Conservation (phyloP, 2,329 filamentous ascomycete genomes). For the Metarhizium rileyi region DNA sequence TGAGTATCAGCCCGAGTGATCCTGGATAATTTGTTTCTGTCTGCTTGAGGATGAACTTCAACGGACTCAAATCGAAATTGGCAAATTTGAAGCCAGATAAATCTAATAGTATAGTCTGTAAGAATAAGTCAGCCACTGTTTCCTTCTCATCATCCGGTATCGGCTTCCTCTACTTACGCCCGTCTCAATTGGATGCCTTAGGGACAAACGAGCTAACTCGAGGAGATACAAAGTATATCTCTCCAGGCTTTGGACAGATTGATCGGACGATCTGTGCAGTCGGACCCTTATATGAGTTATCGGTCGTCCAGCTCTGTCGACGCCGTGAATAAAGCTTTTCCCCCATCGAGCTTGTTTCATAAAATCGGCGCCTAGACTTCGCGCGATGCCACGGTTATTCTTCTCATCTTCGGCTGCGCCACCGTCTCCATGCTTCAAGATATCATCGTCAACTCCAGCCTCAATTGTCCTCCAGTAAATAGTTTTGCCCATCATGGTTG, state of each 20-base stretch:
- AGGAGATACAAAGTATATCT: slow-evolving; percentile 81
- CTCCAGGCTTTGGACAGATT: slow-evolving; percentile 66
- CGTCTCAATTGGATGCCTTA: slow-evolving; percentile 69
- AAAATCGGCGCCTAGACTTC: slow-evolving; percentile 63
- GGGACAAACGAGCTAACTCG: slow-evolving; percentile 73
- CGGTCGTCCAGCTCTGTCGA: slow-evolving; percentile 68
- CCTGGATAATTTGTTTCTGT: slow-evolving; percentile 94
- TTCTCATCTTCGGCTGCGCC: slow-evolving; percentile 49
- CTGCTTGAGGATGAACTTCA: slow-evolving; percentile 95
- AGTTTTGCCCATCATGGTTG: slow-evolving; percentile 82
- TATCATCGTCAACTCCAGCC: slow-evolving; percentile 74
- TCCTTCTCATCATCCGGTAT: neutral
- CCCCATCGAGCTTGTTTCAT: slow-evolving; percentile 72
- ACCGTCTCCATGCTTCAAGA: slow-evolving; percentile 63
- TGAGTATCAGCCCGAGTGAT: slow-evolving; percentile 69
- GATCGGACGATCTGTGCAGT: slow-evolving; percentile 66
- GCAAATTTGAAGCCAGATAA: slow-evolving; percentile 79
- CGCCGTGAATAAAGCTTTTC: slow-evolving; percentile 77
- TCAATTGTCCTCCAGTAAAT: slow-evolving; percentile 77
- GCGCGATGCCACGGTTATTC: slow-evolving; percentile 42
- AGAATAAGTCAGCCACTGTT: slow-evolving; percentile 34
- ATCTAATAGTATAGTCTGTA: slow-evolving; percentile 33
- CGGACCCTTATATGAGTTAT: slow-evolving; percentile 71
- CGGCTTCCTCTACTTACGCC: slow-evolving; percentile 49
- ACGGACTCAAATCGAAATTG: slow-evolving; percentile 88